phyloP scores from a whole-genome alignment of 1,139 yeast species.

The Yamadazyma aaseri region DNA sequence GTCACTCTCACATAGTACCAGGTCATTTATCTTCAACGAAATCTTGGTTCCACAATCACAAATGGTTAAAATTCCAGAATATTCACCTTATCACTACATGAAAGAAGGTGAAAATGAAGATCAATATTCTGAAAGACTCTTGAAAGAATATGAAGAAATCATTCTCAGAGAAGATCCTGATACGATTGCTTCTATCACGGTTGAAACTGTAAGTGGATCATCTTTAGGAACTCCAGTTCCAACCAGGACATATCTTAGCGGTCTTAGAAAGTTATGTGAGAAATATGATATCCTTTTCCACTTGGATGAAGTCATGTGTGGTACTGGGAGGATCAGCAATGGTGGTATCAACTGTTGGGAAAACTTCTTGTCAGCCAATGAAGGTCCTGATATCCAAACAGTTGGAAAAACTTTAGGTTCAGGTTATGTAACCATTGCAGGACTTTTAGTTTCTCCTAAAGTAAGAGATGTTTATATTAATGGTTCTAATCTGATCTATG shows the following conservation, averaged over 20 bases:
- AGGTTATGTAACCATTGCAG: slow-evolving; percentile 63
- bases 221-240: slow-evolving; percentile 59
- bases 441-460: slow-evolving; percentile 53
- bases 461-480: slow-evolving; percentile 42
- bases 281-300: slow-evolving; percentile 58
- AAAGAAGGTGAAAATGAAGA: slow-evolving; percentile 47
- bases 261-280: slow-evolving; percentile 51
- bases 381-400: slow-evolving; percentile 60
- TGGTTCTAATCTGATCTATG: slow-evolving; percentile 45
- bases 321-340: slow-evolving; percentile 49
- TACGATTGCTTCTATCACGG: slow-evolving; percentile 51
- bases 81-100: slow-evolving; percentile 51
- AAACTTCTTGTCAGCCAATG: slow-evolving; percentile 36
- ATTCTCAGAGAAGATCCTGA: slow-evolving; percentile 51
- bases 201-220: slow-evolving; percentile 60
- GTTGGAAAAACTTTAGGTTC: slow-evolving; percentile 67
- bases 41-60: slow-evolving; percentile 39
- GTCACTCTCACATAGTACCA: slow-evolving; percentile 44
- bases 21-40: slow-evolving; percentile 41
- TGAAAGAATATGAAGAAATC: slow-evolving; percentile 47
- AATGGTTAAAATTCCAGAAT: slow-evolving; percentile 45
- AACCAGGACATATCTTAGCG: slow-evolving; percentile 56
- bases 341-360: slow-evolving; percentile 50
- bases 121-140: slow-evolving; percentile 45
- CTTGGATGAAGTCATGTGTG: slow-evolving; percentile 68